A percentile compares a stretch with the other conserved stretches of the same genome.
Conservation (phyloP, 192 early-diverging fungal genomes). For the Oehlia diaphana region DNA sequence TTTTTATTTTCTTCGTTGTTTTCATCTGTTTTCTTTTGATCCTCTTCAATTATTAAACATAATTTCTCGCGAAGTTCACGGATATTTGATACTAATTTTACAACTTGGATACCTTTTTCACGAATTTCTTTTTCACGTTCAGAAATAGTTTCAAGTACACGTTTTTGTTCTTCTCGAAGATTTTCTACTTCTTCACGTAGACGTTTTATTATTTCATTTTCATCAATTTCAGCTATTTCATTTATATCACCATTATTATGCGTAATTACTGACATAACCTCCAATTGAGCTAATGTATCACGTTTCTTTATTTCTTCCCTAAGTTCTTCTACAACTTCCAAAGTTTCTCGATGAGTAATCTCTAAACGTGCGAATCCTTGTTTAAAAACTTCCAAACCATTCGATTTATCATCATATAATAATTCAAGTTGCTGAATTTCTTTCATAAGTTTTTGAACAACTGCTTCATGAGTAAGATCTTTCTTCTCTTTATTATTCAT, state of each 20-base stretch:
- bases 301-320: constrained; percentile 24
- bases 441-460: constrained; percentile 15
- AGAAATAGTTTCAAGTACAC: background rate
- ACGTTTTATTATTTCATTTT: background rate
- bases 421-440: constrained; percentile 20
- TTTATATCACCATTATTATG: background rate
- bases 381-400: constrained; percentile 15
- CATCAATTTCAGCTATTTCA: constrained; percentile 11
- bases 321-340: constrained; percentile 26
- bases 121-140: background rate
- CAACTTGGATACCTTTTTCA: background rate
- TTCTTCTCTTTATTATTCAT: background rate
- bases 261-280: constrained; percentile 1
- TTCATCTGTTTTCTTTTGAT: background rate
- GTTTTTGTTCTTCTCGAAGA: background rate
- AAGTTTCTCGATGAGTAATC: constrained; percentile 19
- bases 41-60: background rate
- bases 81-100: background rate
- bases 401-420: constrained; percentile 6
- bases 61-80: background rate
- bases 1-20: background rate
- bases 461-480: background rate
- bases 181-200: constrained; percentile 3
- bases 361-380: constrained; percentile 21
- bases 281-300: constrained; percentile 13